A percentile compares a stretch with the other conserved stretches of the same genome.
Conservation (phyloP, 306 rosid species). For the Pyrus communis region DNA sequence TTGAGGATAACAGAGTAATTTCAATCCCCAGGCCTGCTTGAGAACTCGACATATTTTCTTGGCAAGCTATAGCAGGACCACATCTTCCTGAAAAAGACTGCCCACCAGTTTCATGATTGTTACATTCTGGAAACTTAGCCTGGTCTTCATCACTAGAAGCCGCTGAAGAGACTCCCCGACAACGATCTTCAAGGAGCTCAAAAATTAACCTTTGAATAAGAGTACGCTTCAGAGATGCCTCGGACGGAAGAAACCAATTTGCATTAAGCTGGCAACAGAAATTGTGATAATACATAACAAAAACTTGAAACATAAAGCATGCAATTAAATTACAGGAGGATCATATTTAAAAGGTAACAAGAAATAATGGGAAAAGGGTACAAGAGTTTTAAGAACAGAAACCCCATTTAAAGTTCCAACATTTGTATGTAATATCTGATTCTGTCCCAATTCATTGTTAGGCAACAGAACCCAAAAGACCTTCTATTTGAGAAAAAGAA, state of each 20-base stretch:
- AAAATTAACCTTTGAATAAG: constrained; percentile 74
- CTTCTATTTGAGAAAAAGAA: not conserved
- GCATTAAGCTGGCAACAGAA: constrained; percentile 59
- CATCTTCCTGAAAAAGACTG: constrained; percentile 34
- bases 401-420: not conserved
- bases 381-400: not conserved
- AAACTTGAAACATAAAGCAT: not conserved
- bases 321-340: not conserved
- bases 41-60: constrained; percentile 36
- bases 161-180: constrained; percentile 39
- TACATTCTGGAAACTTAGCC: constrained; percentile 26
- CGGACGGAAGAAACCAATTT: constrained; percentile 84
- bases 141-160: constrained; percentile 39
- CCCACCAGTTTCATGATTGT: constrained; percentile 27
- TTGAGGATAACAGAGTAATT: constrained; percentile 66
- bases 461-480: not conserved
- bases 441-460: not conserved
- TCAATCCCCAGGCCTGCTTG: constrained; percentile 56
- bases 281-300: not conserved
- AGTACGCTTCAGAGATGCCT: constrained; percentile 87
- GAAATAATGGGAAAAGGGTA: not conserved
- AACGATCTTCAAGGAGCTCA: constrained; percentile 53
- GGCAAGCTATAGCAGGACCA: constrained; percentile 27
- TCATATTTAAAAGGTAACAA: not conserved
- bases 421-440: not conserved